Conservation (phyloP, 1,284 basidiomycete species). For the Rhodotorula sp. region DNA sequence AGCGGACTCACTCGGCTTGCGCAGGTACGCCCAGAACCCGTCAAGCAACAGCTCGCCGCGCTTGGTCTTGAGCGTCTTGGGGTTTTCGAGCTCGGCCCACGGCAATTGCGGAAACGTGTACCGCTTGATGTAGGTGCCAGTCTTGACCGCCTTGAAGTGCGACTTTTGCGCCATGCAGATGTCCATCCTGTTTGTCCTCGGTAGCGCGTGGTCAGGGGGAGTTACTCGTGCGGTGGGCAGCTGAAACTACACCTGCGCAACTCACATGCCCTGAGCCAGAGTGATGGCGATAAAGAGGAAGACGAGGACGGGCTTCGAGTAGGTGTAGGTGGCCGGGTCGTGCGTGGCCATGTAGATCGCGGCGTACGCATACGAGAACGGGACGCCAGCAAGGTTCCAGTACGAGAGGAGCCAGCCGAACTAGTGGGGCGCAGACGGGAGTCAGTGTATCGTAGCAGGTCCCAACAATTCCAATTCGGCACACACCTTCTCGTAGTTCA, state of each 20-base stretch:
- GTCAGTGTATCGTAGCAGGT: not conserved
- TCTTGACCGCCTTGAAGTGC: conserved; percentile 94
- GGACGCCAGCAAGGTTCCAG: conserved; percentile 83
- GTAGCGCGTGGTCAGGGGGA: not conserved
- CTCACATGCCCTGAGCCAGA: conserved; percentile 79
- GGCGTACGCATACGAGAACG: conserved; percentile 86
- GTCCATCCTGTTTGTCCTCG: conserved; percentile 70
- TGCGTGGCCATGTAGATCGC: conserved; percentile 98
- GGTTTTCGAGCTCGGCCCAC: conserved; percentile 79
- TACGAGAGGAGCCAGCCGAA: conserved; percentile 50
- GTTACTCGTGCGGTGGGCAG: not conserved
- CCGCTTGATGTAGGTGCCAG: conserved; percentile 73
- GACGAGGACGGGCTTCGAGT: conserved; percentile 73
- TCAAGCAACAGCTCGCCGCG: conserved; percentile 74
- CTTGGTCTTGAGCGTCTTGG: conserved; percentile 86
- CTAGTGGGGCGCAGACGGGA: not conserved
- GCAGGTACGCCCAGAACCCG: conserved; percentile 86
- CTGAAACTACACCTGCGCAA: conserved; percentile 26
- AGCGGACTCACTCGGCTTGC: conserved; percentile 70
- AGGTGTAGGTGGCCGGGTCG: conserved; percentile 81
- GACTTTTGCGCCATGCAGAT: conserved; percentile 96
- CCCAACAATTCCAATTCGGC: not conserved
- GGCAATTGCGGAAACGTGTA: conserved; percentile 94
- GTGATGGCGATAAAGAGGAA: conserved; percentile 72
- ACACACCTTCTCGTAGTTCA: conserved; percentile 83